phyloP scores from a whole-genome alignment of 345 rosid genomes.

The Camelina neglecta region DNA sequence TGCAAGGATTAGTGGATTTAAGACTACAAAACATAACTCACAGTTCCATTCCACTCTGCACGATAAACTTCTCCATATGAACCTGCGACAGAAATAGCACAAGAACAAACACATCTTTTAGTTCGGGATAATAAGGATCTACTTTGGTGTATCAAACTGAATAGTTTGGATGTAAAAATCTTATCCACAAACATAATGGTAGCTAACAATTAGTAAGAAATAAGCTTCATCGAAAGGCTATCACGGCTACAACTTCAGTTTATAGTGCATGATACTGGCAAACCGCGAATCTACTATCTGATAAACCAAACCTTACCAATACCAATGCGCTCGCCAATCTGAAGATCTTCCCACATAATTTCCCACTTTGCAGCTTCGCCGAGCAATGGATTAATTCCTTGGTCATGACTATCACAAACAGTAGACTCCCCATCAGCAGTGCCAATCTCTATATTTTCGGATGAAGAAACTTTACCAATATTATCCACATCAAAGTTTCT shows the following conservation, averaged over 20 bases:
- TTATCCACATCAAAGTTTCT: slow-evolving; percentile 42
- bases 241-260: slow-evolving; percentile 11
- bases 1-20: slow-evolving; percentile 23
- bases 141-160: slow-evolving; percentile 26
- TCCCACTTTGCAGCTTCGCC: slow-evolving; percentile 91
- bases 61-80: slow-evolving; percentile 95
- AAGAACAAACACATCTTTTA: slow-evolving; percentile 11
- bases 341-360: slow-evolving; percentile 95
- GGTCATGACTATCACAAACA: slow-evolving; percentile 51
- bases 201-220: not conserved
- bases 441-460: slow-evolving; percentile 43
- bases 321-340: slow-evolving; percentile 97
- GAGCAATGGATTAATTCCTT: slow-evolving; percentile 65
- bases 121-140: not conserved
- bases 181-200: slow-evolving; percentile 21
- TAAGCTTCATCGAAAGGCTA: slow-evolving; percentile 11
- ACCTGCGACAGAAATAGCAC: slow-evolving; percentile 56
- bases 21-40: slow-evolving; percentile 54
- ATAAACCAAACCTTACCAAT: slow-evolving; percentile 67
- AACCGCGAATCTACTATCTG: slow-evolving; percentile 8
- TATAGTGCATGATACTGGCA: slow-evolving; percentile 1
- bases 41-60: slow-evolving; percentile 95
- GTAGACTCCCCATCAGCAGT: slow-evolving; percentile 39
- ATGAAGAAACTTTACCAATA: slow-evolving; percentile 47
- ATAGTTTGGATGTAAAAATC: slow-evolving; percentile 15